Base-by-base conservation (phyloP, 768 basidiomycete genomes). In the Termitomyces sp. region DNA sequence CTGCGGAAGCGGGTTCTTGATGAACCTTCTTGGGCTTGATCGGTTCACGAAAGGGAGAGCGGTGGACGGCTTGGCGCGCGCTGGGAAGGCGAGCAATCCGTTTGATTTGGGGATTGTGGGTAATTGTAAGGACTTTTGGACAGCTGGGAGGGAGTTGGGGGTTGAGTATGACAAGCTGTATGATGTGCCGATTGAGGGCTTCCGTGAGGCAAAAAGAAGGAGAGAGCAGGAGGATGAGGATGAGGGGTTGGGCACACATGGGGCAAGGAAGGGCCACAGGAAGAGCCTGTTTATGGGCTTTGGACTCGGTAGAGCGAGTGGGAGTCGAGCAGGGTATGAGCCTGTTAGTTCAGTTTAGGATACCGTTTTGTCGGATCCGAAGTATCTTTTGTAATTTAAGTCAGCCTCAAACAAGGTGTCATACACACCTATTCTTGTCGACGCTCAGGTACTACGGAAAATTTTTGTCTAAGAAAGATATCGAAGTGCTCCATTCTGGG, bases 121-220 rank as follows among this genome's bases (percentile, higher is more conserved):
- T 56, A 95, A 95, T 68, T 95, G 93, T 71, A 85, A 82, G 65
- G 96, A 99, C 76, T 98, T 99, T 72, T 99, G 96, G 96, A 85
- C 85, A 49, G 82, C 82, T 56, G 93, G 95, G 24, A 79, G 79
- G 59, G 91, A 93, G 71, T 74, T 96, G 26, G 93, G 92, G 2
- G 91, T 99, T 46, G 88, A 95, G 69, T 99, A 97, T 74, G 91
- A 92, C 54, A 77, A 79, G 63, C 69, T 97, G 69, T 96, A 95
- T 74, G 93, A 95, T 72, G 85, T 98, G 26, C 95, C 95, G 5
- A 61, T 77, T 3, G 94, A 95, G 68, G 95, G 94, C 13, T 93
- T 94, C 69, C 71, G 73, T 53, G 89, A 91, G 71, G 90, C 86
- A 62, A 86, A 88, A 75, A 74, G 70, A 69, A 76, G 79, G 69